These are phyloP conservation scores for Orbilia oligospora DNA, from an alignment of 2,329 filamentous ascomycete genomes.

Conservation along the genomic window DNA sequence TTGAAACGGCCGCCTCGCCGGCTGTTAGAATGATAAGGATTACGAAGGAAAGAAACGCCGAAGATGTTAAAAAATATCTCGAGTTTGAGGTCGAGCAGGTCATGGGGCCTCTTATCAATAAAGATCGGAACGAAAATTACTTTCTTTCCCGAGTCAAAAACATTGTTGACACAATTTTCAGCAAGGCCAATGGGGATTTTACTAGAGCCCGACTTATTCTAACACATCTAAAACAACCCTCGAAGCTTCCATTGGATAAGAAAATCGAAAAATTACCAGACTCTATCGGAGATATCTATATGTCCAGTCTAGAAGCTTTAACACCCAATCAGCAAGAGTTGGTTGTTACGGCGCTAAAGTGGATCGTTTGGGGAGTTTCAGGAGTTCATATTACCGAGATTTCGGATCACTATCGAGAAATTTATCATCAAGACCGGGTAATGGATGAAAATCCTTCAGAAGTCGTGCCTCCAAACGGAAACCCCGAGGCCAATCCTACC, in stretches of 20 bases:
- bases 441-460: too few species aligned
- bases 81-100: slow-evolving; percentile 6
- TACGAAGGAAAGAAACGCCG: slow-evolving; percentile 5
- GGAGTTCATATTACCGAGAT: slow-evolving; percentile 38
- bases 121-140: slow-evolving; percentile 2
- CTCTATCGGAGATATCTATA: slow-evolving; percentile 41
- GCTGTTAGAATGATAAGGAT: slow-evolving; percentile 10
- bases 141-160: slow-evolving; percentile 7
- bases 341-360: slow-evolving; percentile 34
- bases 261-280: slow-evolving; percentile 27
- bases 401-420: slow-evolving; percentile 51
- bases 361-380: slow-evolving; percentile 46
- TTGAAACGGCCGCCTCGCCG: neutral
- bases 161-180: slow-evolving; percentile 7
- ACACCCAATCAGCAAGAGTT: slow-evolving; percentile 47
- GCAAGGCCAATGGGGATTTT: slow-evolving; percentile 33
- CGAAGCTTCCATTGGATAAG: slow-evolving; percentile 29
- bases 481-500: too few species aligned
- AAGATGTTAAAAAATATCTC: slow-evolving; percentile 30
- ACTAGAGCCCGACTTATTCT: slow-evolving; percentile 30
- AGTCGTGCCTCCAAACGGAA: neutral
- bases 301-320: slow-evolving; percentile 40
- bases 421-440: neutral
- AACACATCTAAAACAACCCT: slow-evolving; percentile 33
- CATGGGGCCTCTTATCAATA: neutral